phyloP scores from a whole-genome alignment of 495 filamentous ascomycete species.

The Annulohypoxylon maeteangense region DNA sequence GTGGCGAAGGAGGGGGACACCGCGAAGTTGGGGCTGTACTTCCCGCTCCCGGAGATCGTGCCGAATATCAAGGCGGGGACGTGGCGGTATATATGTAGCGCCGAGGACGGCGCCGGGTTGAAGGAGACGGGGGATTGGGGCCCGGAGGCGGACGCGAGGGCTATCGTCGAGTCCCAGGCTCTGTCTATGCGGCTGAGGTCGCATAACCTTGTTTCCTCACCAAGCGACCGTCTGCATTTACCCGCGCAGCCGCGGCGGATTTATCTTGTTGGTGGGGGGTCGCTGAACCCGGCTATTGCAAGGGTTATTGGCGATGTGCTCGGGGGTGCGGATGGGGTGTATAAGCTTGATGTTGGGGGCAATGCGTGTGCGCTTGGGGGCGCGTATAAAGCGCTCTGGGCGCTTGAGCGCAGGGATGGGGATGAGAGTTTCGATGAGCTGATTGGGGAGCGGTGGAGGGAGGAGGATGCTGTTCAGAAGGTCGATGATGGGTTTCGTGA shows the following conservation, averaged over 20 bases:
- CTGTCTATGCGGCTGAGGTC: slow-evolving; percentile 89
- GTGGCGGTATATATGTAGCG: slow-evolving; percentile 80
- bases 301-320: slow-evolving; percentile 84
- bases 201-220: slow-evolving; percentile 72
- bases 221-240: slow-evolving; percentile 59
- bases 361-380: slow-evolving; percentile 95
- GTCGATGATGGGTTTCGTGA: slow-evolving; percentile 83
- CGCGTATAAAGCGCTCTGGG: slow-evolving; percentile 98
- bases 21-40: slow-evolving; percentile 89
- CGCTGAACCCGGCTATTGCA: slow-evolving; percentile 86
- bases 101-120: slow-evolving; percentile 58
- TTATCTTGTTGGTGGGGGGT: slow-evolving; percentile 93
- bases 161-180: slow-evolving; percentile 93
- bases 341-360: slow-evolving; percentile 90
- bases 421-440: slow-evolving; percentile 86
- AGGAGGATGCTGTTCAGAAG: slow-evolving; percentile 82
- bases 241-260: slow-evolving; percentile 88
- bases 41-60: slow-evolving; percentile 94
- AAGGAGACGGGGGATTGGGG: slow-evolving; percentile 54
- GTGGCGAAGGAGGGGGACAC: slow-evolving; percentile 62
- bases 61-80: slow-evolving; percentile 85
- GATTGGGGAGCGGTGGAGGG: slow-evolving; percentile 83
- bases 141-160: slow-evolving; percentile 74
- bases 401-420: slow-evolving; percentile 68
- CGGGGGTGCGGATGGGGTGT: slow-evolving; percentile 89